Base-by-base conservation (phyloP, 2,329 filamentous ascomycete genomes). In the Talaromyces verruculosus region DNA sequence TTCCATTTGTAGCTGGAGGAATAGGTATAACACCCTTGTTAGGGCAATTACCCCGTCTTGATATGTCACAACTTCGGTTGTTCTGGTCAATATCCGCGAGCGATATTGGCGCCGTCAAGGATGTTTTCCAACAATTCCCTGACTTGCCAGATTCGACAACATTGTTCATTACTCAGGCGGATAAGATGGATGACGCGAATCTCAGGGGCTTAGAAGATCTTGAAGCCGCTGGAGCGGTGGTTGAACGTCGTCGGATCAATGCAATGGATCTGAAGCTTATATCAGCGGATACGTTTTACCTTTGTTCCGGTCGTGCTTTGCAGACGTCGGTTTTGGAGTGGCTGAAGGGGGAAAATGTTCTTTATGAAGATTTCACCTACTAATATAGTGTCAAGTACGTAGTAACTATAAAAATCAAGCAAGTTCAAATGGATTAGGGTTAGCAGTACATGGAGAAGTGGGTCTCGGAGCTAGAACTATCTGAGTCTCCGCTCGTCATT, bases 21-120 rank as follows among this genome's bases (percentile, higher is more conserved):
- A 90, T 96, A 6, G 92, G 92, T 0, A 91, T 96, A 67, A 96
- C 92, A 33, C 92, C 92, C 1, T 71, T 95, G 3, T 80, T 96
- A n/a, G 87, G 88, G 0, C 90, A 92, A 70, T 82, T 88, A n/a
- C 80, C 78, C 0, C 76, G 84, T 5, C 73, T 92, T 0, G 75
- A 81, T 66, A 68, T 79, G 5, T 70, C 74, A 1, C 73, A 75
- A 3, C 73, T 95, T 43, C 78, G 72, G 30, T 73, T 95, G 4
- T 80, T 92, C 1, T 96, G 92, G 92, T 88, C 86, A 1, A 70
- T 93, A 3, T 81, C 84, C 6, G 75, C 77, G 0, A 82, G 81
- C 2, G 92, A 96, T 76, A 64, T 91, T 0, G 81, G 81, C 0
- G 76, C 95, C 0, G 89, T 88, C 0, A 71, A 81, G 1, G 87